Evolutionary conservation across 345 rosid genomes (phyloP).

Genomic region (Clarkia xantiana): DNA sequence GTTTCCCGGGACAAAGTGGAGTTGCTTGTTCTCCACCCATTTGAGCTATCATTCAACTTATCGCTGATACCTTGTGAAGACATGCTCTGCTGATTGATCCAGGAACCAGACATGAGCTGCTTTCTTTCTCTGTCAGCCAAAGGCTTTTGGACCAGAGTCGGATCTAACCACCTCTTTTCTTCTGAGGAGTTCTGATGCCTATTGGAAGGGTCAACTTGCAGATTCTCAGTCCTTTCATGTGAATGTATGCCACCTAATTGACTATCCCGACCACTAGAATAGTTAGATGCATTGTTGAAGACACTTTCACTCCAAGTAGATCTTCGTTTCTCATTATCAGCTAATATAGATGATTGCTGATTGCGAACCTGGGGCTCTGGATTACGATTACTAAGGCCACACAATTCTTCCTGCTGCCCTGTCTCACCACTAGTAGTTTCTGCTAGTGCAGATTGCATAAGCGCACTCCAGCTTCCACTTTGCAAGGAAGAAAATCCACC

Average conservation of each 20-base stretch:
- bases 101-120: constrained; percentile 20
- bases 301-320: constrained; percentile 22
- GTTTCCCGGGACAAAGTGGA: constrained; percentile 13
- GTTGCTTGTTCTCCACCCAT: constrained; percentile 33
- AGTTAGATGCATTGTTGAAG: constrained; percentile 17
- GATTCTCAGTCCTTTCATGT: constrained; percentile 27
- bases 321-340: constrained; percentile 22
- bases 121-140: constrained; percentile 27
- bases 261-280: constrained; percentile 11
- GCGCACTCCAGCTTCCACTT: constrained; percentile 99
- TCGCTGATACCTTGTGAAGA: constrained; percentile 15
- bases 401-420: constrained; percentile 49
- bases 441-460: constrained; percentile 96
- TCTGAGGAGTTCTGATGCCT: constrained; percentile 24
- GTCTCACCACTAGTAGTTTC: constrained; percentile 56
- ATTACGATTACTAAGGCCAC: constrained; percentile 22
- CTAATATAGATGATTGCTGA: constrained; percentile 15
- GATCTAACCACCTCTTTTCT: constrained; percentile 30
- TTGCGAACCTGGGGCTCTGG: constrained; percentile 16
- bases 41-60: constrained; percentile 21
- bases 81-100: constrained; percentile 19
- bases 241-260: constrained; percentile 21
- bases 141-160: constrained; percentile 26
- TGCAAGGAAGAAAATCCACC: constrained; percentile 59
- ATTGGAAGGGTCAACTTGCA: constrained; percentile 26